These are phyloP conservation scores for Agarophyton chilense DNA, from an alignment of 23 red algal genomes.

Conservation along the genomic window DNA sequence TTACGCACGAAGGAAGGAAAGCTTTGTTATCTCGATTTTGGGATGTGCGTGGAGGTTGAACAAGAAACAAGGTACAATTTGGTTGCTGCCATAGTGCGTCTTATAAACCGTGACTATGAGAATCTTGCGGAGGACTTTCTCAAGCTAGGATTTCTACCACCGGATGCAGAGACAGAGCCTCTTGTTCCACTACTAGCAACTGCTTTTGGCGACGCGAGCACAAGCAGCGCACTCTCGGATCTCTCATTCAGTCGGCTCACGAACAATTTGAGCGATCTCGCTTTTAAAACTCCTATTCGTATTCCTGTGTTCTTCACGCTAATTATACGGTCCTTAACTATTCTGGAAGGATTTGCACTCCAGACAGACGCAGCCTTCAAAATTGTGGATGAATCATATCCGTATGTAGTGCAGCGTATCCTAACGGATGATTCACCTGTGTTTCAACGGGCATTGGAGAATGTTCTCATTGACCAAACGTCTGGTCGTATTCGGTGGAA, in stretches of 20 bases:
- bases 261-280: slow-evolving; percentile 74
- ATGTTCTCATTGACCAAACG: slow-evolving; percentile 73
- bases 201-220: slow-evolving; percentile 78
- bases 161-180: slow-evolving; percentile 68
- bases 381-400: slow-evolving; percentile 94
- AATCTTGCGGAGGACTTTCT: slow-evolving; percentile 85
- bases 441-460: slow-evolving; percentile 69
- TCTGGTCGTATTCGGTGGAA: slow-evolving; percentile 92
- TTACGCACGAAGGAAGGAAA: slow-evolving; percentile 76
- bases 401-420: slow-evolving; percentile 88
- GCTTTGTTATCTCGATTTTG: slow-evolving; percentile 97
- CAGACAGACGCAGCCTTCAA: slow-evolving; percentile 82
- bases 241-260: slow-evolving; percentile 87
- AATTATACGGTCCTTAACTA: slow-evolving; percentile 96
- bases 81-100: slow-evolving; percentile 81
- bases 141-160: slow-evolving; percentile 86
- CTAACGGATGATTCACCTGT: slow-evolving; percentile 69
- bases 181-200: slow-evolving; percentile 68
- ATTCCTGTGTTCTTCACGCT: slow-evolving; percentile 87
- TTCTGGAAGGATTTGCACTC: slow-evolving; percentile 94
- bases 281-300: slow-evolving; percentile 85
- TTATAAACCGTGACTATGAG: slow-evolving; percentile 89
- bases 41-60: slow-evolving; percentile 84
- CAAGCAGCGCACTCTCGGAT: slow-evolving; percentile 59
- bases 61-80: slow-evolving; percentile 69